Evolutionary conservation across 177 flowering plant genomes (phyloP).

Genomic region (Vitis hybrid): DNA sequence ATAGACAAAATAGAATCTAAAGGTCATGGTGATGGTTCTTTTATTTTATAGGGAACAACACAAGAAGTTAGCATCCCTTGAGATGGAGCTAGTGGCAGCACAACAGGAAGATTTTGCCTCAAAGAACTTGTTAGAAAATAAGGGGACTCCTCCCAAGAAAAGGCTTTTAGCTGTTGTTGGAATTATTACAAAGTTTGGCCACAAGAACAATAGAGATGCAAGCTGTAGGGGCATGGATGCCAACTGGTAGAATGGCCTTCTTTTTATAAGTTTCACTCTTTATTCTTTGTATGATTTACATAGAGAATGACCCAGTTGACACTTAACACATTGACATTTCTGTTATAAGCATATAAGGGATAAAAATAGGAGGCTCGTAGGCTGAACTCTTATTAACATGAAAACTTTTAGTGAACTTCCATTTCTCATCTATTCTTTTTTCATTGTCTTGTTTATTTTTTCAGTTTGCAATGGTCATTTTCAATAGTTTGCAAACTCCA

Average conservation of each 20-base stretch:
- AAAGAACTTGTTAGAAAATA: slow-evolving; percentile 40
- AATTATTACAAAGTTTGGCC: slow-evolving; percentile 70
- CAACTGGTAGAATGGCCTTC: slow-evolving; percentile 55
- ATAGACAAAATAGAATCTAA: no score
- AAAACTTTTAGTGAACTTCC: no score
- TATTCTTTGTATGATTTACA: background rate
- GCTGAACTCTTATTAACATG: no score
- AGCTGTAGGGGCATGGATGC: slow-evolving; percentile 91
- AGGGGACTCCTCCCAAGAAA: slow-evolving; percentile 39
- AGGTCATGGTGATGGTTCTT: background rate
- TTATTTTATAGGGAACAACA: slow-evolving; percentile 65
- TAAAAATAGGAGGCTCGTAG: no score
- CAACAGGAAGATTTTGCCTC: slow-evolving; percentile 71
- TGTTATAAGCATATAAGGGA: no score
- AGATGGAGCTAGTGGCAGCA: slow-evolving; percentile 83
- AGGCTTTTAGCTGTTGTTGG: slow-evolving; percentile 69
- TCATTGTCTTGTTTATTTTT: no score
- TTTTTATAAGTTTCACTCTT: background rate
- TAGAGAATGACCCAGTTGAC: no score
- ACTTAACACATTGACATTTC: no score
- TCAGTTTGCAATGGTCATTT: no score
- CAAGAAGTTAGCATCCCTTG: slow-evolving; percentile 74
- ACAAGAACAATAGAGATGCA: slow-evolving; percentile 75
- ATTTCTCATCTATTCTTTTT: no score
- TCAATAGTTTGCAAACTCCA: no score